Evolutionary conservation across 345 rosid genomes (phyloP), one percentile per base, ranked within the genome.

Genomic region (Euclidium syriacum): DNA sequence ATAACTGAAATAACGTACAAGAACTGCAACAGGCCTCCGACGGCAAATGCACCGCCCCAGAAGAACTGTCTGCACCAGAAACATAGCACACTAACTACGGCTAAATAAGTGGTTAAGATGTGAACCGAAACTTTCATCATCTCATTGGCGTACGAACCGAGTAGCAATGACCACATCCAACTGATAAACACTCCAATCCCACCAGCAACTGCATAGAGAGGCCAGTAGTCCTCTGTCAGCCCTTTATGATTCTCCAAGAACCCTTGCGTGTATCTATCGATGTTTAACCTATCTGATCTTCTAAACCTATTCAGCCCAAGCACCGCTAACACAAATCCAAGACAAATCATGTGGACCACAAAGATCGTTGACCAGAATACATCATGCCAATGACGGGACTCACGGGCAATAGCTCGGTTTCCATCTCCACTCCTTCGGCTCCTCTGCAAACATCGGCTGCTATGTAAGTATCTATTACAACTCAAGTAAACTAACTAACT

Each of bases 111-210:
- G 3, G 98, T 88, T 75, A 91, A 81, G 62, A 91, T 79, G 74
- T 91, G 98, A 47, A 91, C 98, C 1, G 87, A 79, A 63, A 91
- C 73, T 80, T 86, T 91, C 86, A 91, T 82, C 95, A 85, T 85
- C 64, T 86, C 84, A 62, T 79, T 85, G 4, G 95, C 92, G 27
- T 57, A 79, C 20, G 92, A 88, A 53, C 91, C 91, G 16, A 91
- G 83, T 5, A 88, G 66, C 75, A 91, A 62, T 58, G 89, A 80
- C 91, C 97, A 94, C 58, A 74, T 68, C 82, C 85, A 85, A 29
- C 87, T 95, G 29, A 94, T 86, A 33, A 77, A 43, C 15, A 87
- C 58, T 36, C 97, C 97, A 26, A 80, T 77, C 0, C 85, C 99
- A 61, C 85, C 90, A 53, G 95, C 95, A 42, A 85, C 78, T 47